These are phyloP conservation scores for Millerozyma acaciae DNA, from an alignment of 805 yeast genomes.

Conservation along the genomic window DNA sequence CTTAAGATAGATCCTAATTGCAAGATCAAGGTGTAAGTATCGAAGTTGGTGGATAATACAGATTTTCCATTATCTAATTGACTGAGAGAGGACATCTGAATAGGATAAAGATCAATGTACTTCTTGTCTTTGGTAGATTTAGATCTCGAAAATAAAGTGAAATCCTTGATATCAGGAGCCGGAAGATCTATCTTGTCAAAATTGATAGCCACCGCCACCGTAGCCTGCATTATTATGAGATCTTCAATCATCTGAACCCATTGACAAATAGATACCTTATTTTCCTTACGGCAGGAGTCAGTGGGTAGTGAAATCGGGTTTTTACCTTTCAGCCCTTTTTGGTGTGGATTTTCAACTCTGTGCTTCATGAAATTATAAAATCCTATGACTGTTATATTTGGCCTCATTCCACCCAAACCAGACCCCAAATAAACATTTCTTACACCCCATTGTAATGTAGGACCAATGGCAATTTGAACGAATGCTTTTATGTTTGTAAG, in stretches of 20 bases:
- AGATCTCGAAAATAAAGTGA: conserved; percentile 11
- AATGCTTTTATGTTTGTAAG: conserved; percentile 80
- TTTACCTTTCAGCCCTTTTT: conserved; percentile 16
- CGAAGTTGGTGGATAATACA: conserved; percentile 83
- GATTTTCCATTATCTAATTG: conserved; percentile 63
- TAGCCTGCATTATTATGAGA: conserved; percentile 78
- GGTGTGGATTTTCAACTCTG: conserved; percentile 28
- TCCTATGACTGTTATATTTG: conserved; percentile 90
- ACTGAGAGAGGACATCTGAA: conserved; percentile 89
- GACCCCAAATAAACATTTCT: conserved; percentile 88
- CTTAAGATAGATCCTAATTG: conserved; percentile 91
- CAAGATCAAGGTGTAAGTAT: conserved; percentile 88
- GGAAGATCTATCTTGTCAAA: conserved; percentile 72
- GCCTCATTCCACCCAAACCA: conserved; percentile 98
- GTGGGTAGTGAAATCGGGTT: conserved; percentile 54
- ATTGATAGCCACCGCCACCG: conserved; percentile 92
- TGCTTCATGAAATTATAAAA: conserved; percentile 64
- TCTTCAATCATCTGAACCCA: conserved; percentile 96
- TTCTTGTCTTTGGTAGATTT: conserved; percentile 30
- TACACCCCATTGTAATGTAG: conserved; percentile 90
- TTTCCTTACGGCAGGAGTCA: conserved; percentile 69
- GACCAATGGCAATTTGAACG: conserved; percentile 87
- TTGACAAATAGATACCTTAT: conserved; percentile 63
- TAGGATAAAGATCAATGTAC: conserved; percentile 88
- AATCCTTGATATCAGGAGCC: conserved; percentile 22